Conservation (phyloP, 768 basidiomycete genomes). For the Psilocybe tampanensis region DNA sequence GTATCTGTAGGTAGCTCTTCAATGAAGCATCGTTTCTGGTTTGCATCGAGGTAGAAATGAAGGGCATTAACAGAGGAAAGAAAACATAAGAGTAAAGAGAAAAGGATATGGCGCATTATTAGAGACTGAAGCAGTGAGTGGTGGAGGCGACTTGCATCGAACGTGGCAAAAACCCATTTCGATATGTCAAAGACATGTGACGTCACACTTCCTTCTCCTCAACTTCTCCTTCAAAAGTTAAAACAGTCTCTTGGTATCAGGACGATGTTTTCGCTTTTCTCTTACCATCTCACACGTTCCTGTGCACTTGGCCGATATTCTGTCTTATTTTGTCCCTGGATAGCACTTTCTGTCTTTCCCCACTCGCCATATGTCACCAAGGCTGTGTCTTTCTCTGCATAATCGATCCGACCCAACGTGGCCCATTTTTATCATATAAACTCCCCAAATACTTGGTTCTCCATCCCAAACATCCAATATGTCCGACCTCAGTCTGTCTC, state of each 20-base stretch:
- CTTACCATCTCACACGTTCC: neutral
- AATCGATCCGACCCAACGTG: neutral
- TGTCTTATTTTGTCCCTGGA: neutral
- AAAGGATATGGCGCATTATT: constrained; percentile 30
- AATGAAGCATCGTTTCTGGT: constrained; percentile 92
- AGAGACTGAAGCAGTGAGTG: neutral
- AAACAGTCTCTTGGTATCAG: too few relatives aligned
- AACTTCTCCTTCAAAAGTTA: neutral
- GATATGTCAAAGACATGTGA: constrained; percentile 1
- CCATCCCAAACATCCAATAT: neutral
- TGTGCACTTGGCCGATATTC: neutral
- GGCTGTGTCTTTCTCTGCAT: constrained; percentile 4
- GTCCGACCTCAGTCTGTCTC: neutral
- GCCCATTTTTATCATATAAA: neutral
- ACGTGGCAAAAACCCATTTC: constrained; percentile 17
- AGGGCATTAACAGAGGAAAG: constrained; percentile 66
- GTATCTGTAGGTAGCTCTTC: constrained; percentile 96
- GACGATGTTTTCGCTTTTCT: too few relatives aligned
- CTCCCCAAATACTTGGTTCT: neutral
- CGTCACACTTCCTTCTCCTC: constrained; percentile 4
- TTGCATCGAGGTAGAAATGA: constrained; percentile 96
- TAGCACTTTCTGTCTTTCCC: too few relatives aligned
- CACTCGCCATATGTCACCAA: neutral
- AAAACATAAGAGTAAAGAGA: constrained; percentile 35
- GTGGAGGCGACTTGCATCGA: neutral